Conservation (phyloP, 768 basidiomycete species). For the Termitomyces bulborhizus region DNA sequence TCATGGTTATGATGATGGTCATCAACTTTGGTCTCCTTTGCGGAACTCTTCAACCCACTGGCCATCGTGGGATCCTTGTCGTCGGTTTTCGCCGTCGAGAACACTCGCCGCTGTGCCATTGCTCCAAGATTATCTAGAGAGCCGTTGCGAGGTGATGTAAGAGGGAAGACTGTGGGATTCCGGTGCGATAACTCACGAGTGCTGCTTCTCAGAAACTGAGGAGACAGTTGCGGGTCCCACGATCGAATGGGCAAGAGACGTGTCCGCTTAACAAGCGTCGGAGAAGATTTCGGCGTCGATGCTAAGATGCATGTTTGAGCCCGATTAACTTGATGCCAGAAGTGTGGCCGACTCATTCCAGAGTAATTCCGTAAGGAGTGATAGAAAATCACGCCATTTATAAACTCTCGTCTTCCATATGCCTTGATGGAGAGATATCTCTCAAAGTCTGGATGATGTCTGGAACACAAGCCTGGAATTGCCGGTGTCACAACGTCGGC, state of each 20-base stretch:
- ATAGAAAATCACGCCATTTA: conserved; percentile 7
- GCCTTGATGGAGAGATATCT: neutral
- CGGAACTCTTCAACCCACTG: neutral
- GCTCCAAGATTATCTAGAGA: neutral
- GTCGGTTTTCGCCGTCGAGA: conserved; percentile 18
- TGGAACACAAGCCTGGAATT: conserved; percentile 9
- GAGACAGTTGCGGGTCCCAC: conserved; percentile 8
- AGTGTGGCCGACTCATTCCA: conserved; percentile 14
- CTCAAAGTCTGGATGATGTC: conserved; percentile 1
- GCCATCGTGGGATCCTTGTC: neutral
- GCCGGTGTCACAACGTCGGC: neutral
- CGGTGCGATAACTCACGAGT: conserved; percentile 1
- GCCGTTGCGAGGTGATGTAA: conserved; percentile 2
- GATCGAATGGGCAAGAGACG: conserved; percentile 9
- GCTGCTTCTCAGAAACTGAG: conserved; percentile 1
- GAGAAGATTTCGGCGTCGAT: neutral
- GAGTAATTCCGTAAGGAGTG: conserved; percentile 8
- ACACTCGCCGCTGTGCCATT: conserved; percentile 20
- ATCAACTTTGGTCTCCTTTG: conserved; percentile 5
- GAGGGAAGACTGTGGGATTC: conserved; percentile 1
- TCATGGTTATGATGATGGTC: conserved; percentile 18
- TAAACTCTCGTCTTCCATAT: neutral
- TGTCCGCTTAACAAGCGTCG: conserved; percentile 7
- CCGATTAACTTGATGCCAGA: conserved; percentile 15
- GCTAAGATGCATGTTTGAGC: conserved; percentile 6